A percentile compares a stretch with the other conserved stretches of the same genome.
Conservation (phyloP, 208 protist species). For the Cochliopodium minus region DNA sequence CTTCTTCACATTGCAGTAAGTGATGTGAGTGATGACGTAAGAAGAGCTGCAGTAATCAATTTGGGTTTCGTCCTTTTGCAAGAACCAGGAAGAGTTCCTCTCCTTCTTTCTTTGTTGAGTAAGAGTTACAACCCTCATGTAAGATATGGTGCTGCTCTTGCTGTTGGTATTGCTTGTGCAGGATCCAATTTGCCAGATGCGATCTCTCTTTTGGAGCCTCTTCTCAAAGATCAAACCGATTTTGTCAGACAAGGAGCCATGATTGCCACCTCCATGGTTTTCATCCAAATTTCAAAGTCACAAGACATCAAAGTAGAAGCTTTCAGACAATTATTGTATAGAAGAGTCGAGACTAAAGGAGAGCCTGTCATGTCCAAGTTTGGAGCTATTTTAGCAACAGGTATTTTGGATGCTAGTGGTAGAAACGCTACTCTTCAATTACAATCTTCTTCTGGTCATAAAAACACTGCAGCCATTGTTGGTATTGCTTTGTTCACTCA, state of each 20-base stretch:
- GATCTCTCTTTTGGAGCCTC: conserved; percentile 71
- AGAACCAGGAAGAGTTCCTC: conserved; percentile 65
- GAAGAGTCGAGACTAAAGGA: conserved; percentile 20
- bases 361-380: conserved; percentile 70
- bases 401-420: conserved; percentile 89
- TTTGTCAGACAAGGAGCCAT: conserved; percentile 90
- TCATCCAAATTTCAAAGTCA: conserved; percentile 71
- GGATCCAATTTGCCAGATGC: conserved; percentile 73
- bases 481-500: conserved; percentile 92
- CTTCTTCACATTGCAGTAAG: conserved; percentile 86
- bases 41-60: conserved; percentile 84
- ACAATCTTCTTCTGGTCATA: conserved; percentile 72
- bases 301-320: conserved; percentile 65
- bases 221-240: conserved; percentile 77
- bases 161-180: conserved; percentile 87
- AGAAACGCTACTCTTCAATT: conserved; percentile 86
- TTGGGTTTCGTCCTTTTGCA: conserved; percentile 92
- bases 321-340: conserved; percentile 46
- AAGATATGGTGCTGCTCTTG: conserved; percentile 85
- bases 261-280: conserved; percentile 83
- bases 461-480: conserved; percentile 73
- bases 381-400: conserved; percentile 83
- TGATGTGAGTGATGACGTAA: conserved; percentile 93
- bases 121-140: conserved; percentile 97
- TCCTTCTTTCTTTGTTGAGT: conserved; percentile 49